phyloP scores from a whole-genome alignment of 2,329 filamentous ascomycete genomes.

The Celoporthe dispersa region DNA sequence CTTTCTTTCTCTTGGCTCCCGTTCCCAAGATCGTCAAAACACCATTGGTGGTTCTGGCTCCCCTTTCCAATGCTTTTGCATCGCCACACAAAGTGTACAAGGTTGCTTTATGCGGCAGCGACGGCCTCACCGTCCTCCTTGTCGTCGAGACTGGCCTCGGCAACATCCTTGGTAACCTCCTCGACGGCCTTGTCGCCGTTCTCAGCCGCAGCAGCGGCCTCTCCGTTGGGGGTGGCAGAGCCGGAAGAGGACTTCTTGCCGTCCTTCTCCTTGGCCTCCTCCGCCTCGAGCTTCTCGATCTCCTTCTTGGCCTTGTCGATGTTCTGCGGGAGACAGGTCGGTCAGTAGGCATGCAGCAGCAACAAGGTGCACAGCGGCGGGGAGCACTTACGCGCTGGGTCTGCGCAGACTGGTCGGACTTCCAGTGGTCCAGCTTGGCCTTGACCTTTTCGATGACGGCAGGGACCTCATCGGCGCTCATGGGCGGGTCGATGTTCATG shows the following conservation, averaged over 20 bases:
- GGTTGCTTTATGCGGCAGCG: slow-evolving; percentile 21
- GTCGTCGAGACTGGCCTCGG: slow-evolving; percentile 57
- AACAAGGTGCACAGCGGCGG: too few species aligned
- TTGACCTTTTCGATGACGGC: slow-evolving; percentile 84
- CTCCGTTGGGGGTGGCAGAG: slow-evolving; percentile 47
- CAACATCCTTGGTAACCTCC: slow-evolving; percentile 55
- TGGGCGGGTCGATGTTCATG: slow-evolving; percentile 85
- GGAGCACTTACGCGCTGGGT: slow-evolving; percentile 77
- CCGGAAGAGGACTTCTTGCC: slow-evolving; percentile 39
- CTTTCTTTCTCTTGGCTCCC: too few species aligned
- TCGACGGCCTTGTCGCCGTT: slow-evolving; percentile 59
- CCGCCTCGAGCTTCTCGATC: slow-evolving; percentile 83
- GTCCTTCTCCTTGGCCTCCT: slow-evolving; percentile 53
- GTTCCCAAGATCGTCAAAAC: slow-evolving; percentile 3
- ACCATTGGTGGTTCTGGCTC: not conserved
- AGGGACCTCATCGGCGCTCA: slow-evolving; percentile 82
- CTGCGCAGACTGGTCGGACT: slow-evolving; percentile 84
- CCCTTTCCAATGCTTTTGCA: not conserved
- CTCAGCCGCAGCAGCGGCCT: slow-evolving; percentile 29
- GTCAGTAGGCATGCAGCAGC: slow-evolving; percentile 2
- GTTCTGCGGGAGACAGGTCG: slow-evolving; percentile 64
- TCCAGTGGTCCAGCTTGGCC: slow-evolving; percentile 90
- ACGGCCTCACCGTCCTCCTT: slow-evolving; percentile 50
- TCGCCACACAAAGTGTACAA: not conserved
- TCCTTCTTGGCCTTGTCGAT: slow-evolving; percentile 95